Conservation (phyloP, 495 filamentous ascomycete genomes). For the Tetracladium setigerum region DNA sequence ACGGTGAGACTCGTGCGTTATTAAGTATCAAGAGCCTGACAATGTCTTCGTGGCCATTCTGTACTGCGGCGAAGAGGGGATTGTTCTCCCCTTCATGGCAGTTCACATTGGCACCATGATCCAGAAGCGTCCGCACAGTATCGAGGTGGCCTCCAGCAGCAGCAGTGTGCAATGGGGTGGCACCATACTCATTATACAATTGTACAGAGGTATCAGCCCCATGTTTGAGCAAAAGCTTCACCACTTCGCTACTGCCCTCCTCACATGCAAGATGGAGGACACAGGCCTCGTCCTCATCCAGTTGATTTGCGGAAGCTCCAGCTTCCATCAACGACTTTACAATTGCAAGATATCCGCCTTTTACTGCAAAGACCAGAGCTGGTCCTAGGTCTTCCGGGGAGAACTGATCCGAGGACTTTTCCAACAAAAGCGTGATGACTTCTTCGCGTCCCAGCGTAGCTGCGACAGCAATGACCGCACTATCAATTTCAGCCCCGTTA, state of each 20-base stretch:
- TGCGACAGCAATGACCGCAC: neutral
- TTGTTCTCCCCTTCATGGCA: conserved; percentile 31
- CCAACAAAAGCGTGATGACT: neutral
- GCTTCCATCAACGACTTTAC: too few relatives aligned
- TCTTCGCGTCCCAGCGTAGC: neutral
- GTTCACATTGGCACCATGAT: neutral
- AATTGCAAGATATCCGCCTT: too few relatives aligned
- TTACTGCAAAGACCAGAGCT: too few relatives aligned
- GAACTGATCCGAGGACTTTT: neutral
- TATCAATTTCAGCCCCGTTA: neutral
- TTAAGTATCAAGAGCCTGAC: conserved; percentile 22
- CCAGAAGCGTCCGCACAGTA: neutral
- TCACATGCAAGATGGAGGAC: conserved; percentile 26
- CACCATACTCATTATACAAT: neutral
- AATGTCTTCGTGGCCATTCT: conserved; percentile 36
- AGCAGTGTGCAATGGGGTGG: conserved; percentile 5
- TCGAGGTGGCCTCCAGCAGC: neutral
- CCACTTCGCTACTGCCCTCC: conserved; percentile 6
- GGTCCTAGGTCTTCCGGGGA: too few relatives aligned
- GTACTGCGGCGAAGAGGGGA: conserved; percentile 44
- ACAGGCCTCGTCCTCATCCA: neutral
- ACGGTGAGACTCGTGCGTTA: too few relatives aligned
- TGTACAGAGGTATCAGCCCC: conserved; percentile 11
- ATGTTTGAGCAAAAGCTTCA: conserved; percentile 19
- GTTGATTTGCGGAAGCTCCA: too few relatives aligned